Percentiles rank a stretch among this genome's conserved stretches.
These are phyloP conservation scores for Phytophthora foliorum DNA, from an alignment of 352 stramenopile genomes.

Conservation along the genomic window DNA sequence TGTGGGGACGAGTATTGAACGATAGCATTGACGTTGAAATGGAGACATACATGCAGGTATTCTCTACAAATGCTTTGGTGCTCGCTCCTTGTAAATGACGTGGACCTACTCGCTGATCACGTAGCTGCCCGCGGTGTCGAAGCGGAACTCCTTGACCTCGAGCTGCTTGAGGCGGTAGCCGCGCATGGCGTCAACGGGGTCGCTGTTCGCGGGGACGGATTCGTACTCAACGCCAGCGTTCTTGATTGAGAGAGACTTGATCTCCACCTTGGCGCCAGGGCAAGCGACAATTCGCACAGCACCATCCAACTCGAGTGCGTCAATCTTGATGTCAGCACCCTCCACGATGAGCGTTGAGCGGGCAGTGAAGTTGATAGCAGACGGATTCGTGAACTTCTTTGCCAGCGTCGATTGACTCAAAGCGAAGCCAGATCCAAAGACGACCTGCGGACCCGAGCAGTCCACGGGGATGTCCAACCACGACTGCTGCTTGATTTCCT, in stretches of 20 bases:
- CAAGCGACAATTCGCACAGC: constrained; percentile 58
- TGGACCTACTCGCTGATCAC: constrained; percentile 46
- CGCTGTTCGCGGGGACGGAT: constrained; percentile 14
- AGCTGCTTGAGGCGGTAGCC: constrained; percentile 58
- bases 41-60: constrained; percentile 7
- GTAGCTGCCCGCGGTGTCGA: constrained; percentile 59
- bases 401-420: constrained; percentile 40
- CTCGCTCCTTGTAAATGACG: no score
- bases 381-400: constrained; percentile 43
- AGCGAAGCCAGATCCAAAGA: constrained; percentile 53
- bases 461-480: constrained; percentile 68
- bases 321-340: constrained; percentile 53
- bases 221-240: constrained; percentile 67
- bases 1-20: no score
- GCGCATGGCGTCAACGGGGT: constrained; percentile 64
- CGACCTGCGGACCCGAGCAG: constrained; percentile 54
- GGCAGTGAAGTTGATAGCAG: constrained; percentile 43
- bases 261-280: constrained; percentile 51
- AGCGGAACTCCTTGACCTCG: constrained; percentile 53
- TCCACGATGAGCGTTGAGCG: constrained; percentile 70
- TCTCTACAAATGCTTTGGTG: constrained; percentile 11
- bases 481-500: constrained; percentile 27
- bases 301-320: constrained; percentile 55
- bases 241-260: constrained; percentile 49
- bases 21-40: constrained; percentile 28